phyloP scores from a whole-genome alignment of 73 alveolate genomes.

The Urostyla sp. region DNA sequence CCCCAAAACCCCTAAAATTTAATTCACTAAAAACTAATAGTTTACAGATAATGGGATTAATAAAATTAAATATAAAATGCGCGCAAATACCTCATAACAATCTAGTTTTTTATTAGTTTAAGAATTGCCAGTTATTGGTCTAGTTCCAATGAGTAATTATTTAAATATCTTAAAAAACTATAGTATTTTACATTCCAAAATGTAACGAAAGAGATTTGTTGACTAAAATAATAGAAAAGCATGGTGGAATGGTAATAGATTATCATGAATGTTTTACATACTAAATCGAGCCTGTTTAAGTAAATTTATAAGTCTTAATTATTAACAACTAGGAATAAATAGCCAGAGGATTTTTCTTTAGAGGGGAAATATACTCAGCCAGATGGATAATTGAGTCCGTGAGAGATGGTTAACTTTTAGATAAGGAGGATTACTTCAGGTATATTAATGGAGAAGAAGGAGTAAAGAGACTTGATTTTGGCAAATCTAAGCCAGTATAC shows the following conservation, averaged over 20 bases:
- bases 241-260: slow-evolving; percentile 5
- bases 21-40: no score
- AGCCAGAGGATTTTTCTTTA: neutral
- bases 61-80: neutral
- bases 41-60: no score
- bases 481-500: neutral
- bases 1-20: no score
- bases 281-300: slow-evolving; percentile 22
- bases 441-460: neutral
- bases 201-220: slow-evolving; percentile 17
- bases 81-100: slow-evolving; percentile 37
- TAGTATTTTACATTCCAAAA: slow-evolving; percentile 42
- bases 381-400: slow-evolving; percentile 27
- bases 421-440: neutral
- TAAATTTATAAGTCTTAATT: neutral
- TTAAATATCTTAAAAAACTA: no score
- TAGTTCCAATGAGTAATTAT: slow-evolving; percentile 27
- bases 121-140: neutral
- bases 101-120: neutral
- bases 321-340: neutral
- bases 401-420: slow-evolving; percentile 3
- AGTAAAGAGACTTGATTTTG: neutral
- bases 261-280: slow-evolving; percentile 34
- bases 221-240: slow-evolving; percentile 12
- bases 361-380: slow-evolving; percentile 30